These are phyloP conservation scores for Ceratocystis huliohia DNA, from an alignment of 2,329 filamentous ascomycete genomes.

Conservation along the genomic window DNA sequence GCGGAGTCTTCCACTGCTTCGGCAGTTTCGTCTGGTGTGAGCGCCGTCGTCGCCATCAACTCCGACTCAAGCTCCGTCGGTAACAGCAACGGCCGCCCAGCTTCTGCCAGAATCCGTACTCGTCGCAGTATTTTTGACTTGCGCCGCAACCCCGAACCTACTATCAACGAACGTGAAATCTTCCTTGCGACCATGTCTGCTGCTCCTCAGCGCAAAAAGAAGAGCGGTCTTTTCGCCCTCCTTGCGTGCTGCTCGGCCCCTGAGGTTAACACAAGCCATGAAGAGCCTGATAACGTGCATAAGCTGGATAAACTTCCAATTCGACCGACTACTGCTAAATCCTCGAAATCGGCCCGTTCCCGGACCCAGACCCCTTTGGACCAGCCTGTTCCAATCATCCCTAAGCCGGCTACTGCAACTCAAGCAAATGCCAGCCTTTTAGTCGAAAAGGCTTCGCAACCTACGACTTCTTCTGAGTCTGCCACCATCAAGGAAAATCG, in stretches of 20 bases:
- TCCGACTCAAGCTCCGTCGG: conserved; percentile 12
- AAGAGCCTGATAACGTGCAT: conserved; percentile 42
- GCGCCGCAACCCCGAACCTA: conserved; percentile 24
- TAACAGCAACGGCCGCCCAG: conserved; percentile 15
- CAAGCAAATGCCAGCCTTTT: conserved; percentile 30
- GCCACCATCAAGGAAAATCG: conserved; percentile 34
- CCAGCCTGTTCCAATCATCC: conserved; percentile 30
- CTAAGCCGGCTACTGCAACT: background rate
- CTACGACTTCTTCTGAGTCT: conserved; percentile 26
- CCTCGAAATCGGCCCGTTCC: conserved; percentile 24
- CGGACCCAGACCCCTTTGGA: conserved; percentile 42
- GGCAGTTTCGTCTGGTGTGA: conserved; percentile 21
- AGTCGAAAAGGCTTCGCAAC: conserved; percentile 38
- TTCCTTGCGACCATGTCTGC: conserved; percentile 25
- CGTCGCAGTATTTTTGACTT: conserved; percentile 20
- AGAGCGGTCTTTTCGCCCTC: conserved; percentile 44
- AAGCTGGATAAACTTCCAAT: conserved; percentile 46
- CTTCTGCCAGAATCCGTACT: conserved; percentile 19
- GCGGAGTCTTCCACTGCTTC: conserved; percentile 21
- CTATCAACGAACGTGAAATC: conserved; percentile 19
- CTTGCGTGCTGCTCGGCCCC: conserved; percentile 56
- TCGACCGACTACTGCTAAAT: conserved; percentile 42
- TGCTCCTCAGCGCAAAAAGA: conserved; percentile 41
- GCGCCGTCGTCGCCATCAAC: conserved; percentile 18
- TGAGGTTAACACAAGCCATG: conserved; percentile 44